These are phyloP conservation scores for Yamadazyma nakazawae DNA, from an alignment of 805 yeast species.

Conservation along the genomic window DNA sequence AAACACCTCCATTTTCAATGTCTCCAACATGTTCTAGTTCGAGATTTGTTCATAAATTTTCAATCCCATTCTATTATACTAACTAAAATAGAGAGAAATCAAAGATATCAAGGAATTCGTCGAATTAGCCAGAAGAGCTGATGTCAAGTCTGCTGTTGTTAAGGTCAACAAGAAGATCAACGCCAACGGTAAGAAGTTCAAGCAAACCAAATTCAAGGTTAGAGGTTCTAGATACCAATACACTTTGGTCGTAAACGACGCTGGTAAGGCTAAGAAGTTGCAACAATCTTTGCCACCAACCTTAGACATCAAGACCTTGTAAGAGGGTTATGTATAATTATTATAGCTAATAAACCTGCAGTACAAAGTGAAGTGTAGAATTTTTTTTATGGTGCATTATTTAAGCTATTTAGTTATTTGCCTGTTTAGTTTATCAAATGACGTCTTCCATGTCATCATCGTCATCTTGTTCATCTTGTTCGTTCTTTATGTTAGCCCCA, in stretches of 20 bases:
- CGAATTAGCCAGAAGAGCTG: conserved; percentile 94
- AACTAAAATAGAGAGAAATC: conserved; percentile 54
- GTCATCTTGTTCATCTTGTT: conserved; percentile 45
- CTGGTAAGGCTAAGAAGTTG: conserved; percentile 95
- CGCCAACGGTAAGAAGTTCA: conserved; percentile 78
- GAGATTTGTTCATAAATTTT: neutral
- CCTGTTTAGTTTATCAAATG: conserved; percentile 27
- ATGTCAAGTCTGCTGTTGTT: conserved; percentile 89
- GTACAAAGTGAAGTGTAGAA: neutral
- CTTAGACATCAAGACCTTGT: conserved; percentile 60
- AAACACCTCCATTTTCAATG: neutral
- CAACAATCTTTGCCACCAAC: conserved; percentile 97
- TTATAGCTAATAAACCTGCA: neutral
- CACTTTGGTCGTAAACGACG: conserved; percentile 93
- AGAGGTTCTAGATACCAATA: conserved; percentile 93
- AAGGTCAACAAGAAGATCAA: conserved; percentile 85
- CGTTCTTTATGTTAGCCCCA: conserved; percentile 46
- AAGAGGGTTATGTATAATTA: conserved; percentile 20
- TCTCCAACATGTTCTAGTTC: neutral
- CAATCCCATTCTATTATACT: conserved; percentile 1
- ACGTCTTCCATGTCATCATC: conserved; percentile 78
- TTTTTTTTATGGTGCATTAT: neutral
- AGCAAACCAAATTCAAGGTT: conserved; percentile 98
- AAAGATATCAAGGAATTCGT: conserved; percentile 97
- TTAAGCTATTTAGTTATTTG: too few species aligned